phyloP scores from a whole-genome alignment of 129 eudicot genomes.

The Pittosporum tobira region DNA sequence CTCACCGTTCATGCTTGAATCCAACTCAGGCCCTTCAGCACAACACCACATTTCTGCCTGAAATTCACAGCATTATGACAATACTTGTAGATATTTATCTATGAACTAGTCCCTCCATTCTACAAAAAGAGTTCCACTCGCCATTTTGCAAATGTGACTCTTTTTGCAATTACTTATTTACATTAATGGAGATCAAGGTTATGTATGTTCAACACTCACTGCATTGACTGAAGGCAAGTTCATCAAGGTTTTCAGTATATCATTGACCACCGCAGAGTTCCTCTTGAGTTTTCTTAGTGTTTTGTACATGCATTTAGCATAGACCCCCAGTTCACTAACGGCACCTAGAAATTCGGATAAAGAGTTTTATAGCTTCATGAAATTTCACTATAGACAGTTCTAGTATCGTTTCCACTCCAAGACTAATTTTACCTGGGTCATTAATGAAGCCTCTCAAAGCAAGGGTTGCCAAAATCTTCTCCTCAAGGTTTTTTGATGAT shows the following conservation, averaged over 20 bases:
- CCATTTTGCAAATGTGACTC: no score
- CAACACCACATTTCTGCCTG: constrained; percentile 72
- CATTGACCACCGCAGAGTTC: constrained; percentile 44
- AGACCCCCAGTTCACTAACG: constrained; percentile 45
- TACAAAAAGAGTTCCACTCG: no score
- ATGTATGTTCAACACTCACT: constrained; percentile 31
- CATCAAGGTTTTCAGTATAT: constrained; percentile 63
- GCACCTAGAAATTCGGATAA: constrained; percentile 33
- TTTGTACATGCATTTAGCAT: constrained; percentile 62
- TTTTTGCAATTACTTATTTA: background rate
- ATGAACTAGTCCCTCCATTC: no score
- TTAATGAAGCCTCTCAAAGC: constrained; percentile 60
- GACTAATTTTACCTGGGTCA: constrained; percentile 46
- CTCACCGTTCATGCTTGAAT: constrained; percentile 59
- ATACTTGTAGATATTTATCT: background rate
- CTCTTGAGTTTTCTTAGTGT: constrained; percentile 56
- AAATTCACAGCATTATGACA: constrained; percentile 1
- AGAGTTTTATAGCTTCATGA: constrained; percentile 8
- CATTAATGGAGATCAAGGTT: background rate
- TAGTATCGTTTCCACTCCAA: background rate
- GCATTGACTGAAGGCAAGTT: constrained; percentile 57
- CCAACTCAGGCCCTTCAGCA: constrained; percentile 54
- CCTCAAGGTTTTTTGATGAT: constrained; percentile 64
- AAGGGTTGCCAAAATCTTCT: constrained; percentile 62
- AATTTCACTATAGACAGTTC: background rate